phyloP scores from a whole-genome alignment of 371 early-diverging fungal species.

The Mortierella sp. region DNA sequence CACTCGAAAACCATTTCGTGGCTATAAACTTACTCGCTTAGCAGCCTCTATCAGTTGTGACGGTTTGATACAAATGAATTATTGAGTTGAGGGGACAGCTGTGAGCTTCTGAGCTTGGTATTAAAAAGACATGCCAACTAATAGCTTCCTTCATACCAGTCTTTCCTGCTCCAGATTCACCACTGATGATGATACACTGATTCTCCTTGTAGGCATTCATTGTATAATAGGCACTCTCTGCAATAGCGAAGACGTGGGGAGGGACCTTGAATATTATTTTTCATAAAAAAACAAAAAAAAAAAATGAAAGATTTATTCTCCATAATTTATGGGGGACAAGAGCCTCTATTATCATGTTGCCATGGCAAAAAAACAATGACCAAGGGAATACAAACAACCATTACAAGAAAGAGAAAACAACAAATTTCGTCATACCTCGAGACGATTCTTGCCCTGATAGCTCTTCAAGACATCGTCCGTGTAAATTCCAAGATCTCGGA shows the following conservation, averaged over 20 bases:
- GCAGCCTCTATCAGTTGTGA: constrained; percentile 78
- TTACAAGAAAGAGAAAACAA: background rate
- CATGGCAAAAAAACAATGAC: background rate
- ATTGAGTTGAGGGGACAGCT: background rate
- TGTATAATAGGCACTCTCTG: constrained; percentile 88
- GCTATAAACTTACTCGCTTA: constrained; percentile 64
- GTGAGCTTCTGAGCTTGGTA: background rate
- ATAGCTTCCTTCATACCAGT: constrained; percentile 66
- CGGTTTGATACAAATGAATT: background rate
- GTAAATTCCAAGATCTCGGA: constrained; percentile 87
- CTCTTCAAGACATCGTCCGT: constrained; percentile 78
- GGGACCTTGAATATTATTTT: constrained; percentile 67
- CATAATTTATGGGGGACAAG: constrained; percentile 4
- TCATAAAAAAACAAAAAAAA: background rate
- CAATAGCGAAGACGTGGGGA: constrained; percentile 91
- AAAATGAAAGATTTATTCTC: background rate
- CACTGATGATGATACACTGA: constrained; percentile 98
- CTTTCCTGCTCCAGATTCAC: constrained; percentile 94
- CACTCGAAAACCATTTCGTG: too few relatives aligned
- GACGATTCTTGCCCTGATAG: constrained; percentile 86
- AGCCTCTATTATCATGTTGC: background rate
- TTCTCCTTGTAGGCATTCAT: constrained; percentile 98
- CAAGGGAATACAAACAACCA: background rate
- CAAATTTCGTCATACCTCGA: constrained; percentile 71
- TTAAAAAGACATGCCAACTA: background rate